phyloP scores from a whole-genome alignment of 2,329 filamentous ascomycete genomes.

The Xylaria sp. region DNA sequence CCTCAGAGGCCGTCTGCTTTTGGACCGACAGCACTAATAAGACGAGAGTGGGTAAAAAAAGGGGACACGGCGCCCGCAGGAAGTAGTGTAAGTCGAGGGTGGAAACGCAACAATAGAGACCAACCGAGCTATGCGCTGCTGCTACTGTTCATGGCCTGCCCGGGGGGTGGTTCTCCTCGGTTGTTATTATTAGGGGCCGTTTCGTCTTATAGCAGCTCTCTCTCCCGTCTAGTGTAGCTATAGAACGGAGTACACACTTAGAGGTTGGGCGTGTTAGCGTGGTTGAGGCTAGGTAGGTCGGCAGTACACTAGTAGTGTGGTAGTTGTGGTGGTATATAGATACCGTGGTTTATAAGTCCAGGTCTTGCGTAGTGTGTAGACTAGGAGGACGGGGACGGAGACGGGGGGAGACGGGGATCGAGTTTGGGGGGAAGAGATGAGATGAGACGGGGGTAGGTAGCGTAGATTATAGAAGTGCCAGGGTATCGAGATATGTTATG shows the following conservation, averaged over 20 bases:
- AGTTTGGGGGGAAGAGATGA: slow-evolving; percentile 21
- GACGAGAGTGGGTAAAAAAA: slow-evolving; percentile 28
- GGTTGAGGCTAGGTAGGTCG: not conserved
- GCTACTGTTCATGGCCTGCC: slow-evolving; percentile 24
- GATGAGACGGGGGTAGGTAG: slow-evolving; percentile 6
- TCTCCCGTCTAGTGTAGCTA: not conserved
- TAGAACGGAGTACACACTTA: not conserved
- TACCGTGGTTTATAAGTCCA: not conserved
- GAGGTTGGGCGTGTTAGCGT: slow-evolving; percentile 5
- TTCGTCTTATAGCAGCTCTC: slow-evolving; percentile 23
- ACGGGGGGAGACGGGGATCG: slow-evolving; percentile 25
- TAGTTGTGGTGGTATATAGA: not conserved
- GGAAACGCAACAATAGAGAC: slow-evolving; percentile 33
- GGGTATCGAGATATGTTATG: slow-evolving; percentile 26
- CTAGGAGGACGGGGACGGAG: slow-evolving; percentile 5
- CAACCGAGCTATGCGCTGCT: slow-evolving; percentile 32
- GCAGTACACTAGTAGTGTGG: not conserved
- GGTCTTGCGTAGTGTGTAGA: not conserved
- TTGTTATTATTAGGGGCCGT: slow-evolving; percentile 8
- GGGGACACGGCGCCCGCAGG: slow-evolving; percentile 37
- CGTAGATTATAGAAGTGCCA: slow-evolving; percentile 2
- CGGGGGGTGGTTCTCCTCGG: not conserved
- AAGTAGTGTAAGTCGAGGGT: slow-evolving; percentile 32
- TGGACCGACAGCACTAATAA: slow-evolving; percentile 18
- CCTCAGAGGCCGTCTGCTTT: slow-evolving; percentile 20